phyloP scores from a whole-genome alignment of 1,284 basidiomycete genomes.

The Flammula alnicola region DNA sequence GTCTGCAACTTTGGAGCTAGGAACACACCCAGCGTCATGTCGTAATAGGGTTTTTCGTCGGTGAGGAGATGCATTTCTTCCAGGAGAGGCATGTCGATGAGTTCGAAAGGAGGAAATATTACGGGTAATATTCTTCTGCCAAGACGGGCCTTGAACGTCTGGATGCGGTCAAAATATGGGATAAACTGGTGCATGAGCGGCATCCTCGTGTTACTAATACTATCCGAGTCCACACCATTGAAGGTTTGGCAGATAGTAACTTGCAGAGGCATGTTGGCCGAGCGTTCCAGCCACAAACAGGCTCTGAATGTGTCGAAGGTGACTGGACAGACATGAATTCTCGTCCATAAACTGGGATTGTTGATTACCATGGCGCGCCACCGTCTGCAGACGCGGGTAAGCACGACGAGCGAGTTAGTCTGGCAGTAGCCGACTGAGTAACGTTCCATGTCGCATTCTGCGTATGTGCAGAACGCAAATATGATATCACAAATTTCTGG shows the following conservation, averaged over 20 bases:
- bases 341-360: constrained; percentile 23
- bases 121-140: constrained; percentile 19
- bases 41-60: constrained; percentile 14
- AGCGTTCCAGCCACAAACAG: constrained; percentile 21
- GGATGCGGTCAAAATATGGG: constrained; percentile 19
- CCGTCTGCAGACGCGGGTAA: constrained; percentile 24
- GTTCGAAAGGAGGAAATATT: constrained; percentile 11
- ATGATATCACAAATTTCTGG: constrained; percentile 25
- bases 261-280: constrained; percentile 19
- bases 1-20: constrained; percentile 18
- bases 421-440: neutral
- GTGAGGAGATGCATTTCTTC: constrained; percentile 18
- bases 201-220: constrained; percentile 7
- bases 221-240: constrained; percentile 9
- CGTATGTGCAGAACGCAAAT: constrained; percentile 21
- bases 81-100: constrained; percentile 19
- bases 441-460: constrained; percentile 14
- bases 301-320: constrained; percentile 9
- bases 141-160: constrained; percentile 18
- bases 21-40: constrained; percentile 11
- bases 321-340: constrained; percentile 20
- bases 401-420: constrained; percentile 14
- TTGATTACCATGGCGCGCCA: constrained; percentile 24
- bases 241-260: constrained; percentile 18
- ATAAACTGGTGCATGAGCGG: constrained; percentile 15